Evolutionary conservation across 2,329 filamentous ascomycete species (phyloP).

Genomic region (Bretziella fagacearum): DNA sequence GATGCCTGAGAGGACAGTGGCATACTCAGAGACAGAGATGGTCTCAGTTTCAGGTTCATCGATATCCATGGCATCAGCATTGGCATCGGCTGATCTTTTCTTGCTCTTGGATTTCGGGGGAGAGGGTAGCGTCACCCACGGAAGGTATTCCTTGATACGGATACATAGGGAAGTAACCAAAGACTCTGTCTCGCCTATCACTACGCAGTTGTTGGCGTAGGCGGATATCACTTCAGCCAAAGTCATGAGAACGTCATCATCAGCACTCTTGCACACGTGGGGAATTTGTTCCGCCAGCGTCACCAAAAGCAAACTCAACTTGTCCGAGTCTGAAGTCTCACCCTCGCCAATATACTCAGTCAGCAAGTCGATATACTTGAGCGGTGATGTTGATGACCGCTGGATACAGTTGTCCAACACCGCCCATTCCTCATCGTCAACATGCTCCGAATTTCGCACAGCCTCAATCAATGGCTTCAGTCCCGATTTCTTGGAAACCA

Average conservation of each 20-base stretch:
- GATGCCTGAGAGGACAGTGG: neutral
- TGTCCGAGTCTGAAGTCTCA: slow-evolving; percentile 17
- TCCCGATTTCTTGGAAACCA: slow-evolving; percentile 11
- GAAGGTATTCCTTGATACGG: slow-evolving; percentile 21
- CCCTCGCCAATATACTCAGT: slow-evolving; percentile 27
- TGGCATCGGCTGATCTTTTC: neutral
- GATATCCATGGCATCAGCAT: slow-evolving; percentile 4
- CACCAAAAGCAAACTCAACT: slow-evolving; percentile 46
- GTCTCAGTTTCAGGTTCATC: neutral
- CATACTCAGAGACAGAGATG: slow-evolving; percentile 1
- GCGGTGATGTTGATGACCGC: slow-evolving; percentile 55
- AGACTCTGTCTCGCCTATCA: slow-evolving; percentile 28
- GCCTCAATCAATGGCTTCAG: slow-evolving; percentile 11
- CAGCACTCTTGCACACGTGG: slow-evolving; percentile 41
- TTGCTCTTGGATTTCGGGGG: slow-evolving; percentile 2
- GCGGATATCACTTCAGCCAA: slow-evolving; percentile 41
- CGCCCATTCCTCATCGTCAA: slow-evolving; percentile 36
- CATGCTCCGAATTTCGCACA: slow-evolving; percentile 13
- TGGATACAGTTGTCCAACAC: slow-evolving; percentile 74
- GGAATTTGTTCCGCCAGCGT: slow-evolving; percentile 63
- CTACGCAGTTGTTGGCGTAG: slow-evolving; percentile 37
- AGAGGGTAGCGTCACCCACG: slow-evolving; percentile 12
- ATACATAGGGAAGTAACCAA: slow-evolving; percentile 20
- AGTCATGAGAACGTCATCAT: slow-evolving; percentile 26
- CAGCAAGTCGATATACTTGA: slow-evolving; percentile 66